Evolutionary conservation across 148 eudicot species (phyloP).

Genomic region (Amaranthus hypochondriacus): DNA sequence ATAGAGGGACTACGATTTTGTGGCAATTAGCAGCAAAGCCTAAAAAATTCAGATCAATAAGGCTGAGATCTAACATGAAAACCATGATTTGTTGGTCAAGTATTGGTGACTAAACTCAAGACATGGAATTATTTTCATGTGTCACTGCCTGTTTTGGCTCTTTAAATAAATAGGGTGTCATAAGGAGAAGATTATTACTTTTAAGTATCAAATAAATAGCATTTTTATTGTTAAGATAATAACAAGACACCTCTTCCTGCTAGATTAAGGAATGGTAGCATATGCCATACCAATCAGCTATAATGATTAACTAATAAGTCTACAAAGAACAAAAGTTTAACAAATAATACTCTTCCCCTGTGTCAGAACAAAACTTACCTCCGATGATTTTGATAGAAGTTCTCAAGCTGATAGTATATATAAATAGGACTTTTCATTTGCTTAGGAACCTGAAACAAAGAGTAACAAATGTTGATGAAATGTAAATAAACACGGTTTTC

Average conservation of each 20-base stretch:
- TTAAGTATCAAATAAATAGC: too few species aligned
- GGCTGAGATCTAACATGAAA: too few species aligned
- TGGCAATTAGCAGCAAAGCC: too few species aligned
- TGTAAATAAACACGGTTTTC: background rate
- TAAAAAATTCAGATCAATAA: too few species aligned
- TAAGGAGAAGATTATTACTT: too few species aligned
- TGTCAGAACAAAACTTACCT: slow-evolving; percentile 30
- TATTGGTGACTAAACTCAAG: too few species aligned
- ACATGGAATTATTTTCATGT: too few species aligned
- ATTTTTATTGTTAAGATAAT: too few species aligned
- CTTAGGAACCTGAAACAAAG: slow-evolving; percentile 61
- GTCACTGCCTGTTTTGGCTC: too few species aligned
- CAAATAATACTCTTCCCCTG: background rate
- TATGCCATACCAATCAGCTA: background rate
- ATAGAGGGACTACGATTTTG: too few species aligned
- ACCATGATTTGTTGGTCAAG: too few species aligned
- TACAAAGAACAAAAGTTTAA: slow-evolving; percentile 3
- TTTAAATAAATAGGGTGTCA: too few species aligned
- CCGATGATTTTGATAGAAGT: slow-evolving; percentile 64
- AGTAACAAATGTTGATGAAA: background rate
- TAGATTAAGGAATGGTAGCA: background rate
- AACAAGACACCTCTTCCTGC: background rate
- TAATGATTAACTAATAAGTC: background rate
- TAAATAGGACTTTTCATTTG: slow-evolving; percentile 68
- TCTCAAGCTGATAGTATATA: slow-evolving; percentile 62